phyloP scores from a whole-genome alignment of 2,329 filamentous ascomycete species.

The Hypoxylon sp. region DNA sequence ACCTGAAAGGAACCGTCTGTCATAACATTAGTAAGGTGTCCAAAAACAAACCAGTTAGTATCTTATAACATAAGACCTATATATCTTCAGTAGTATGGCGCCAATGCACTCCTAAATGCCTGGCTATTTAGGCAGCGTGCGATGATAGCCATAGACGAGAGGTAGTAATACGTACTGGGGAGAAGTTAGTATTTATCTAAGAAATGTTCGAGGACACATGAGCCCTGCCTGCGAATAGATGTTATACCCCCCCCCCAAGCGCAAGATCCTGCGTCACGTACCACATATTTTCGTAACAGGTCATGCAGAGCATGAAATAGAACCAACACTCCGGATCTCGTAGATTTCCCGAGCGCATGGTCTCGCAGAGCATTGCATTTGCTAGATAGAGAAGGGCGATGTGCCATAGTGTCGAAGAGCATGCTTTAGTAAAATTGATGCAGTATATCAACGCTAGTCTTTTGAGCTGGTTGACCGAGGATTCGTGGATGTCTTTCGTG shows the following conservation, averaged over 20 bases:
- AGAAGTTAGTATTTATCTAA: slow-evolving; percentile 16
- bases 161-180: slow-evolving; percentile 20
- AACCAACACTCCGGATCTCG: slow-evolving; percentile 32
- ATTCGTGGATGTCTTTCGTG: slow-evolving; percentile 22
- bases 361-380: slow-evolving; percentile 41
- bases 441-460: slow-evolving; percentile 27
- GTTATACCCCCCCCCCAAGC: background rate
- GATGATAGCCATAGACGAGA: too few relatives aligned
- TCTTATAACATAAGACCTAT: background rate
- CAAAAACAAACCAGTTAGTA: background rate
- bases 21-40: slow-evolving; percentile 19
- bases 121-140: background rate
- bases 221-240: background rate
- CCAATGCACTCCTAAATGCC: background rate
- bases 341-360: slow-evolving; percentile 25
- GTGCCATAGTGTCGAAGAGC: slow-evolving; percentile 40
- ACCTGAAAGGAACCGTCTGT: slow-evolving; percentile 38
- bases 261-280: slow-evolving; percentile 14
- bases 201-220: background rate
- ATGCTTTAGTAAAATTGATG: slow-evolving; percentile 27
- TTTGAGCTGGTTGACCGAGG: slow-evolving; percentile 38
- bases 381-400: slow-evolving; percentile 44
- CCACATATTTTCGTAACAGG: slow-evolving; percentile 40
- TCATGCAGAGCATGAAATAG: slow-evolving; percentile 44
- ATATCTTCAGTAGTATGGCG: background rate